A percentile compares a stretch with the other conserved stretches of the same genome.
These are phyloP conservation scores for Calendula officinalis DNA, from an alignment of 129 eudicot genomes.

Conservation along the genomic window DNA sequence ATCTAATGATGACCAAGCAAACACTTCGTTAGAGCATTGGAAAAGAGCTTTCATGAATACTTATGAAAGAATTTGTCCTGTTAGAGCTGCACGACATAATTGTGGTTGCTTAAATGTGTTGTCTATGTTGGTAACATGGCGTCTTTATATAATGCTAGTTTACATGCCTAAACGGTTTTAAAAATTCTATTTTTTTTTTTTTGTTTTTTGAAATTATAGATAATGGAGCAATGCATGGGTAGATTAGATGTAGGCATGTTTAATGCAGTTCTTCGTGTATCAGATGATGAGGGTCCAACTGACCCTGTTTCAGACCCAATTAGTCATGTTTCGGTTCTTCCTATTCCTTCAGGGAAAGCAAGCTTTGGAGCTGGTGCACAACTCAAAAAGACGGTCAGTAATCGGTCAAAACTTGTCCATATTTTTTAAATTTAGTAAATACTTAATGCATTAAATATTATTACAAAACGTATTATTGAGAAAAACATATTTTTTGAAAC, in stretches of 20 bases:
- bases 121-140: constrained; percentile 64
- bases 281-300: constrained; percentile 76
- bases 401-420: constrained; percentile 5
- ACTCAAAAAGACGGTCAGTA: constrained; percentile 77
- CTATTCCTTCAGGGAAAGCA: constrained; percentile 76
- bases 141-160: neutral
- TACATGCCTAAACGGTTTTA: neutral
- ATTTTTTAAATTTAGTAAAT: neutral
- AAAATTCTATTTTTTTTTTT: neutral
- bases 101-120: constrained; percentile 88
- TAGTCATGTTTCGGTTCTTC: constrained; percentile 77
- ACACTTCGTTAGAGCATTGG: constrained; percentile 76
- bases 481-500: neutral
- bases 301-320: constrained; percentile 95
- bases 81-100: constrained; percentile 77
- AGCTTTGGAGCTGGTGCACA: constrained; percentile 98
- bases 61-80: constrained; percentile 83
- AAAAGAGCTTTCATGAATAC: constrained; percentile 82
- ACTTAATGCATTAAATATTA: neutral
- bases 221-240: constrained; percentile 77
- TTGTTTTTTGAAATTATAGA: constrained; percentile 35
- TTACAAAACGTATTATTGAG: neutral
- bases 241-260: constrained; percentile 93
- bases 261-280: constrained; percentile 87
- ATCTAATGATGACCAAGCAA: constrained; percentile 43